Evolutionary conservation across 2,329 filamentous ascomycete species (phyloP).

Genomic region (Tolypocladium sp.): DNA sequence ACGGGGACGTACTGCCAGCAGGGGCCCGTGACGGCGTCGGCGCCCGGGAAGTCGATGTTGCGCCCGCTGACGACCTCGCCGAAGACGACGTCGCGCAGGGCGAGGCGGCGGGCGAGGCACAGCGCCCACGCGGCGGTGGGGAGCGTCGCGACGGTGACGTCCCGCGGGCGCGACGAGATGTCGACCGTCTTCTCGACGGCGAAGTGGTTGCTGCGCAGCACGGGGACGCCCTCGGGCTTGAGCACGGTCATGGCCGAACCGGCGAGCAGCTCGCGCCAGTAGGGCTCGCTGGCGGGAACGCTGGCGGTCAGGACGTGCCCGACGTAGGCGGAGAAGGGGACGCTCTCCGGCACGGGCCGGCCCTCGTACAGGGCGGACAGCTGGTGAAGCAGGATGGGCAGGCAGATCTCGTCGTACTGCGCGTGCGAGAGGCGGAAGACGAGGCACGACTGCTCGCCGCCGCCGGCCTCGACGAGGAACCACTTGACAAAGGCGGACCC

Average conservation of each 20-base stretch:
- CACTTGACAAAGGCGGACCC: conserved; percentile 54
- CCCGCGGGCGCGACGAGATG: conserved; percentile 37
- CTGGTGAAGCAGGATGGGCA: conserved; percentile 52
- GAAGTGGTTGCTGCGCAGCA: conserved; percentile 26
- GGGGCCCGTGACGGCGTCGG: conserved; percentile 51
- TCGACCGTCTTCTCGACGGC: conserved; percentile 32
- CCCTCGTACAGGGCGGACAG: conserved; percentile 39
- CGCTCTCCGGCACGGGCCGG: conserved; percentile 16
- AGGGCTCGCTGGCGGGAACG: conserved; percentile 41
- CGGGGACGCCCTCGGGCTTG: conserved; percentile 23
- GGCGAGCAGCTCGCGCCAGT: conserved; percentile 51
- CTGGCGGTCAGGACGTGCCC: conserved; percentile 28
- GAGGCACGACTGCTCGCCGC: conserved; percentile 29
- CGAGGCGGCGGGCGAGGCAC: conserved; percentile 46
- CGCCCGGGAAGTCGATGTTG: conserved; percentile 45
- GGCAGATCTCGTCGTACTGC: conserved; percentile 61
- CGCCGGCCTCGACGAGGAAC: conserved; percentile 34
- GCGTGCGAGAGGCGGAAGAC: conserved; percentile 57
- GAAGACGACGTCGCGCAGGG: conserved; percentile 49
- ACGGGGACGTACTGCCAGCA: conserved; percentile 61
- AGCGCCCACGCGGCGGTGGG: conserved; percentile 61
- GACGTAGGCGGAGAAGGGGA: conserved; percentile 38
- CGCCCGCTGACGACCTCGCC: conserved; percentile 58
- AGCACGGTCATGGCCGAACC: conserved; percentile 42
- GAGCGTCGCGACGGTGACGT: conserved; percentile 54